Base-by-base conservation (phyloP, 805 yeast genomes). In the Nematodospora valgi region DNA sequence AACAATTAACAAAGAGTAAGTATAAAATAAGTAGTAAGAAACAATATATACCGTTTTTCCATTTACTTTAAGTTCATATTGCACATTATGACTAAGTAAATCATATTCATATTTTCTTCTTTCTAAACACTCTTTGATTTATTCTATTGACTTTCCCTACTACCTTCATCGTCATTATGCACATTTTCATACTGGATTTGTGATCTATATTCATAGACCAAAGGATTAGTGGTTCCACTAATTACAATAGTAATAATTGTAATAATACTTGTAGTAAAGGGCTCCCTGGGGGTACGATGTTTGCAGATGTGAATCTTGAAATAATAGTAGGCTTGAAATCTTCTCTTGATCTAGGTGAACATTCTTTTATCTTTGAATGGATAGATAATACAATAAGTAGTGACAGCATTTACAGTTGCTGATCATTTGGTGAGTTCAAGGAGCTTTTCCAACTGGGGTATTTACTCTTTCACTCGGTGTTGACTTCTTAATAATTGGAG, bases 41-140 rank as follows among this genome's bases (percentile, higher is more conserved):
- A 31, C 12, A 11, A 15, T 10, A 8, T 10, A 28, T 28, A 28
- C 9, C 12, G 11, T 11, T 8, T 13, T 5, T 22, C 21, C 18
- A 14, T 12, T 14, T 33, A 32, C 22, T 67, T 57, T 11, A 72
- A 50, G 48, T 74, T 76, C 86, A 81, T 80, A 49, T 81, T 87
- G 51, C 86, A 81, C 87, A 80, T 80, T 15, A 84, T 74, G 54
- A 80, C 80, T 30, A n/a, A 80, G 58, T 38, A 82, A 58, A 34
- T 80, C 86, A 42, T 80, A 86, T 37, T 80, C 86, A 16, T 60
- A 65, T 18, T 58, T 58, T 24, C 24, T 11, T 36, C 20, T 17
- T 34, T 34, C 11, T 30, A 19, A 10, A 26, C 10, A 17, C 19
- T 23, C 23, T 38, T 42, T 31, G 32, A 17, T 18, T 47, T 37